Evolutionary conservation across 176 grass and related monocot genomes (phyloP), one percentile per base, ranked within the genome.

Genomic region (Bolboschoenus planiculmis): DNA sequence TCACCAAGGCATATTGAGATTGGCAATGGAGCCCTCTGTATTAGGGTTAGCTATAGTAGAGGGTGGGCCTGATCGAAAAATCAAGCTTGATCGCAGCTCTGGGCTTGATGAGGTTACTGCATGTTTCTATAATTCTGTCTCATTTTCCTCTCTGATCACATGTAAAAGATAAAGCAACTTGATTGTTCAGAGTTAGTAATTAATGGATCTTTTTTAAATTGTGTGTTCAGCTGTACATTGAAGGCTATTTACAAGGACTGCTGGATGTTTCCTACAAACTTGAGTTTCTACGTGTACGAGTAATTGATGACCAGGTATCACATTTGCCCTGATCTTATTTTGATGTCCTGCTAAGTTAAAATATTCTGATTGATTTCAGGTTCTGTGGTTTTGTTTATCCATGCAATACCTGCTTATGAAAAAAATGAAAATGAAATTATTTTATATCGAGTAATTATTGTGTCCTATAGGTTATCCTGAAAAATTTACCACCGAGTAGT

Each of bases 11-110:
- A 86, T 96, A 71, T 82, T 92, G 79, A 96, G 90, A 82, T 89
- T 96, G 83, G 93, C 93, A 65, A 96, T 96, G 93, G 93, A 96
- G 68, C 93, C 93, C 85, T 96, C 93, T 73, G 77, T 96, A 1
- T 84, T 96, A 84, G 93, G 93, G 72, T 87, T 90, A 81, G 90
- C 93, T 87, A 89, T 92, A 87, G 70, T 96, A 84, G 90, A 92
- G 70, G 93, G 93, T 67, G 93, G 93, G 39, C 90, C 93, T 4
- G 88, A 96, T 72, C 86, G 88, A 89, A 96, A 90, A 79, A 96
- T 96, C 83, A 96, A 96, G 87, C 93, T 96, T 77, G 93, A 92
- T 86, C 86, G 62, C 67, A 90, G 79, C 53, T 85, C 90, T 31
- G 93, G 93, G 43, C 88, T 96, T 84, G 88, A 96, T 33, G 93